Evolutionary conservation across 495 filamentous ascomycete species (phyloP), one percentile per base, ranked within the genome.

Genomic region (Hypoxylon lienhwacheense): DNA sequence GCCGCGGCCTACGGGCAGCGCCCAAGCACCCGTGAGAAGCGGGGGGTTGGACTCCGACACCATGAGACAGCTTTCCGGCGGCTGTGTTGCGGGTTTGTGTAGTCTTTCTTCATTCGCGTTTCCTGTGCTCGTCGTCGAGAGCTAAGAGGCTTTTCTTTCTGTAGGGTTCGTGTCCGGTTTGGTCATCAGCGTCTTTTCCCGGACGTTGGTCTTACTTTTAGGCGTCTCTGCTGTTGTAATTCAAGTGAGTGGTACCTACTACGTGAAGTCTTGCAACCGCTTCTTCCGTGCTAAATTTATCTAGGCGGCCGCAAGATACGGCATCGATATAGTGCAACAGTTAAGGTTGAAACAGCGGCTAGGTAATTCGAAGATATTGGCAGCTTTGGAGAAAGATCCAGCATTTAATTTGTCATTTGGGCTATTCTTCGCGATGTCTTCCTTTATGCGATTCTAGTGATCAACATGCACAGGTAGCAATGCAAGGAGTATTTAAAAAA

Each of bases 361-460:
- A 14, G 54, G 62, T n/a, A 70, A 66, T 58, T 95, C 57, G 79
- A 86, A 28, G 69, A 84, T 67, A 56, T 75, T 62, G 56, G 70
- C 76, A 1, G 77, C 82, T 3, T 68, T 93, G 47, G 79, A 81
- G 55, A 77, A 84, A 49, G 80, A 91, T 64, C 74, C 81, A 14
- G 85, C 85, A 0, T 89, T 95, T 64, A 93, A 91, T 76, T 60
- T 92, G 6, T 84, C 82, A 29, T 92, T 93, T 63, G 89, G 86
- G 7, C 57, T 74, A 4, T 87, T 86, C 21, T 92, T 93, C 77
- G 83, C 85, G 8, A 70, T 93, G 61, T 88, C 88, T 25, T 86
- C 85, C 0, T 89, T 93, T 73, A 77, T 79, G 66, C 70, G 77
- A 21, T 84, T 86, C 64, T 84, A 78, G 52, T 31, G 31, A 2